Base-by-base conservation (phyloP, 352 stramenopile species). In the Thraustotheca clavata region DNA sequence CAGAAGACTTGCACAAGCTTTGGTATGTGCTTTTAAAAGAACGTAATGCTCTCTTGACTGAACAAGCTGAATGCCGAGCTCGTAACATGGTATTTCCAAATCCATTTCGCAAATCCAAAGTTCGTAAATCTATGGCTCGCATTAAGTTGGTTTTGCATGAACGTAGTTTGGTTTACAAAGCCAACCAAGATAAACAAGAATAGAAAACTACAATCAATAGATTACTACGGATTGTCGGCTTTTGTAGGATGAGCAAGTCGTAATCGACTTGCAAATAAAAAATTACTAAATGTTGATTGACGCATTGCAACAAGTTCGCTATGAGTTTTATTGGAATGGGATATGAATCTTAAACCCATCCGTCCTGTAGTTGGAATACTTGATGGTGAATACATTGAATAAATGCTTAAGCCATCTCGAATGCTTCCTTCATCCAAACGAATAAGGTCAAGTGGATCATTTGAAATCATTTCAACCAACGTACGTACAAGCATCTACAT, bases 1-100 rank as follows among this genome's bases (percentile, higher is more conserved):
- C 96, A 54, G 92, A 99, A 36, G 96, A 99, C 83, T 83, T 99
- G 54, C 96, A 98, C 80, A 98, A 98, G 78, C 85, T 99, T 33
- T 99, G 96, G 96, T 98, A 92, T 69, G 91, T 98, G 65, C 76
- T 98, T 35, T 95, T 98, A 65, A 98, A 98, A 80, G 96, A 99
- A 76, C 88, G 89, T 62, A 99, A 99, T 69, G 96, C 96, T 76
- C 81, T 99, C 33, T 73, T 98, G 59, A 98, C 96, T 16, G 96
- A 99, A 75, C 77, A 83, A 36, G 79, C 89, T 49, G 76, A 91
- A 38, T 87, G 75, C 61, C 76, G 82, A 60, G 73, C 75, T 62
- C 84, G 89, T 72, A 89, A 88, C 73, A 63, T 93, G 59, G 49
- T 62, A 26, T 88, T 94, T 76, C 77, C 79, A 40, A 89, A 94